Conservation (phyloP, 2,329 filamentous ascomycete species). For the Hypoxylon sp. region DNA sequence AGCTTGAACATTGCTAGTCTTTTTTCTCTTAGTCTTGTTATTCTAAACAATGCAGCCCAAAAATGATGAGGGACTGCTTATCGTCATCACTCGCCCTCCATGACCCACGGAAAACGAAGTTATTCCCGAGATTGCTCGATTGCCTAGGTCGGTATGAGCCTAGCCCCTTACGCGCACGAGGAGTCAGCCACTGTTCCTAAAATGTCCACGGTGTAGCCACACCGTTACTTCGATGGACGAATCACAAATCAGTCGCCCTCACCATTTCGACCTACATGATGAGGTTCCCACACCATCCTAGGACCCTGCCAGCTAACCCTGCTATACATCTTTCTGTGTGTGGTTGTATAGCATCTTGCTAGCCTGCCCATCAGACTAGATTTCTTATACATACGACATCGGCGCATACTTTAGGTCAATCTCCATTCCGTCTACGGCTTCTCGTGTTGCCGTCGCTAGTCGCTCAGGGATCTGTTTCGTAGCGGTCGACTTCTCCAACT, state of each 20-base stretch:
- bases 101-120: slow-evolving; percentile 32
- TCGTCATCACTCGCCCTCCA: slow-evolving; percentile 19
- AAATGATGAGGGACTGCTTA: slow-evolving; percentile 13
- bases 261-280: slow-evolving; percentile 31
- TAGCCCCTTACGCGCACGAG: slow-evolving; percentile 23
- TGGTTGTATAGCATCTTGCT: slow-evolving; percentile 20
- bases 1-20: slow-evolving; percentile 3
- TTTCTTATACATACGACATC: slow-evolving; percentile 23
- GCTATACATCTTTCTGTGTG: slow-evolving; percentile 22
- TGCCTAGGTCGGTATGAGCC: slow-evolving; percentile 31
- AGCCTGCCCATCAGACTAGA: slow-evolving; percentile 22
- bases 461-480: slow-evolving; percentile 13
- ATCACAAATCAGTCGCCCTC: slow-evolving; percentile 35
- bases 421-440: slow-evolving; percentile 14
- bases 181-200: slow-evolving; percentile 41
- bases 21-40: not conserved
- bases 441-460: slow-evolving; percentile 25
- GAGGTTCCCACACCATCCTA: slow-evolving; percentile 40
- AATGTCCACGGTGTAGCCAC: slow-evolving; percentile 43
- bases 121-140: slow-evolving; percentile 41
- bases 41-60: slow-evolving; percentile 3
- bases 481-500: slow-evolving; percentile 18
- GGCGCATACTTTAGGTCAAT: slow-evolving; percentile 13
- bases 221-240: slow-evolving; percentile 33
- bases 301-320: slow-evolving; percentile 25